Percentiles rank a stretch among this genome's conserved stretches.
These are phyloP conservation scores for Lycium ferocissimum DNA, from an alignment of 257 asterid species.

Conservation along the genomic window DNA sequence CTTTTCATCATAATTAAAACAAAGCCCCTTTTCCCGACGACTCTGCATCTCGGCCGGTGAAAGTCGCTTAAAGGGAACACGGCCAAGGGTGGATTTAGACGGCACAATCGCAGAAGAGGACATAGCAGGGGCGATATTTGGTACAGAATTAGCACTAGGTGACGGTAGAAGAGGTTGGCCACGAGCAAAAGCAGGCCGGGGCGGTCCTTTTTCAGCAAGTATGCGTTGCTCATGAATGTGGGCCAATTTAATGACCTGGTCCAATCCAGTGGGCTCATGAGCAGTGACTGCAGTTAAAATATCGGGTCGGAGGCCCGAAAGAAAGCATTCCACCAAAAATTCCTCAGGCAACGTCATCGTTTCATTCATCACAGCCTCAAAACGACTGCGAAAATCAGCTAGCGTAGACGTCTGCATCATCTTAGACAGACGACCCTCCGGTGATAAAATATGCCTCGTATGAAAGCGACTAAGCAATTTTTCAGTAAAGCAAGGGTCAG, in stretches of 20 bases:
- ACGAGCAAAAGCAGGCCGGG: neutral
- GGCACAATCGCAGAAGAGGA: neutral
- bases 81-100: no score
- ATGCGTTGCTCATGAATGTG: neutral
- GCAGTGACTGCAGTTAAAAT: neutral
- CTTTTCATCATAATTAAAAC: neutral
- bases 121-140: no score
- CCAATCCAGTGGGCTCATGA: neutral
- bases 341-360: neutral
- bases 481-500: neutral
- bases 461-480: neutral
- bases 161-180: neutral
- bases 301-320: neutral
- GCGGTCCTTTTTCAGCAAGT: neutral
- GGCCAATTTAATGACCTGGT: neutral
- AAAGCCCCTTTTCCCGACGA: neutral
- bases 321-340: neutral
- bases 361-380: neutral
- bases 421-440: neutral
- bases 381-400: neutral
- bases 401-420: neutral
- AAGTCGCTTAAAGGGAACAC: neutral
- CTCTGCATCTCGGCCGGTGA: neutral
- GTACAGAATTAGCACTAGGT: neutral
- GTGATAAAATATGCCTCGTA: neutral